Conservation (phyloP, 2,329 filamentous ascomycete species). For the Ascochyta rabiei region DNA sequence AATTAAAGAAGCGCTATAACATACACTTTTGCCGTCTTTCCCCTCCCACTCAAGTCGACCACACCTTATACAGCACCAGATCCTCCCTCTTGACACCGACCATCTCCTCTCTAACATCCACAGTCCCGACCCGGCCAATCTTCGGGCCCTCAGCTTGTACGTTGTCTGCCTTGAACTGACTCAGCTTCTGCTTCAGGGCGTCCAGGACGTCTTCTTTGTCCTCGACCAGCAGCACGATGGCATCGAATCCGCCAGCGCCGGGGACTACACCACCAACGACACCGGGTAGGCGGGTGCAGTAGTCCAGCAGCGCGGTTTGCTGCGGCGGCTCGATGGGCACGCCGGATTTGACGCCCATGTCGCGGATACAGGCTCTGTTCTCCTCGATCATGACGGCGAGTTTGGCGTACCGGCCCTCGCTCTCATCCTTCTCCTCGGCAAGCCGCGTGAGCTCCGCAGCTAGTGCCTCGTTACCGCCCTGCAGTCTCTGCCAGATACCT, state of each 20-base stretch:
- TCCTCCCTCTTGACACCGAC: slow-evolving; percentile 63
- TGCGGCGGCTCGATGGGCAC: slow-evolving; percentile 89
- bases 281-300: slow-evolving; percentile 71
- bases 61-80: slow-evolving; percentile 48
- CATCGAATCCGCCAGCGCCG: slow-evolving; percentile 92
- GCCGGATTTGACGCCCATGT: slow-evolving; percentile 74
- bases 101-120: slow-evolving; percentile 74
- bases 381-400: slow-evolving; percentile 58
- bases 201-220: slow-evolving; percentile 71
- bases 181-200: slow-evolving; percentile 67
- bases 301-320: slow-evolving; percentile 85
- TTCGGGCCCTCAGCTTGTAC: slow-evolving; percentile 48
- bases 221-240: slow-evolving; percentile 77
- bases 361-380: slow-evolving; percentile 68
- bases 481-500: slow-evolving; percentile 75
- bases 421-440: slow-evolving; percentile 44
- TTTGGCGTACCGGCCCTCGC: slow-evolving; percentile 49
- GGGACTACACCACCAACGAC: slow-evolving; percentile 92
- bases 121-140: slow-evolving; percentile 68
- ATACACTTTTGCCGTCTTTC: not conserved
- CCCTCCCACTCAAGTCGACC: slow-evolving; percentile 30
- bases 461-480: slow-evolving; percentile 74
- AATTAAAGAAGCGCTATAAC: not conserved
- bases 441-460: slow-evolving; percentile 66
- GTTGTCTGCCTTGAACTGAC: slow-evolving; percentile 64